Percentiles rank a stretch among this genome's conserved stretches.
Evolutionary conservation across 495 filamentous ascomycete species (phyloP).

Genomic region (Penicillium goetzii): DNA sequence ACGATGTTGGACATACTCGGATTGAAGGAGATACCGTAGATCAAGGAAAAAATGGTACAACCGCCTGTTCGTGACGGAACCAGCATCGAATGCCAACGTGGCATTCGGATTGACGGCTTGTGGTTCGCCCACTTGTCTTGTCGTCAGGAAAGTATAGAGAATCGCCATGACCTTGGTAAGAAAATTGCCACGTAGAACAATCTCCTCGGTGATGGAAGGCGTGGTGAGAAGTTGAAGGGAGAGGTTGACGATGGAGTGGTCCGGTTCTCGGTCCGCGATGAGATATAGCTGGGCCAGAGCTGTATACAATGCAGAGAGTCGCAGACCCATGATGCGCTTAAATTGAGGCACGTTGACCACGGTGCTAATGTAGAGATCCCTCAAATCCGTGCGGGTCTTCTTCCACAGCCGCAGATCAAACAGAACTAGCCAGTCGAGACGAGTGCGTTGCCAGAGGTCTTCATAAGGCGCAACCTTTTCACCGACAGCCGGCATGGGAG

Average conservation of each 20-base stretch:
- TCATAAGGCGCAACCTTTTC: conserved; percentile 70
- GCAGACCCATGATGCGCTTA: conserved; percentile 91
- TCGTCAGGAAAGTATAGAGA: conserved; percentile 95
- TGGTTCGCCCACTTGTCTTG: conserved; percentile 90
- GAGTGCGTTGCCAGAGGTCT: conserved; percentile 82
- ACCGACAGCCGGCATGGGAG: conserved; percentile 60
- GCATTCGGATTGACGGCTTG: conserved; percentile 81
- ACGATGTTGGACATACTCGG: conserved; percentile 80
- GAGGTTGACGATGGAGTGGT: conserved; percentile 97
- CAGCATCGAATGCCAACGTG: conserved; percentile 87
- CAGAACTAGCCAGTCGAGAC: conserved; percentile 94
- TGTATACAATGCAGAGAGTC: conserved; percentile 92
- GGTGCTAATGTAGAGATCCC: conserved; percentile 93
- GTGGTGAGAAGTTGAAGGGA: conserved; percentile 96
- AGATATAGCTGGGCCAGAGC: conserved; percentile 92
- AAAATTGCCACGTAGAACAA: conserved; percentile 94
- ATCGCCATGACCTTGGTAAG: conserved; percentile 93
- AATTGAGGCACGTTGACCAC: conserved; percentile 93
- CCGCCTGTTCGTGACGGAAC: conserved; percentile 88
- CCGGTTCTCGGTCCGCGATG: conserved; percentile 93
- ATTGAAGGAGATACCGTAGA: conserved; percentile 84
- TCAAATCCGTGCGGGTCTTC: conserved; percentile 83
- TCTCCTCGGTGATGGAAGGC: conserved; percentile 91
- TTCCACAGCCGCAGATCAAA: conserved; percentile 98
- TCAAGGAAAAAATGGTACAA: conserved; percentile 98